Conservation (phyloP, 2,329 filamentous ascomycete genomes). For the Scedosporium minutisporum region DNA sequence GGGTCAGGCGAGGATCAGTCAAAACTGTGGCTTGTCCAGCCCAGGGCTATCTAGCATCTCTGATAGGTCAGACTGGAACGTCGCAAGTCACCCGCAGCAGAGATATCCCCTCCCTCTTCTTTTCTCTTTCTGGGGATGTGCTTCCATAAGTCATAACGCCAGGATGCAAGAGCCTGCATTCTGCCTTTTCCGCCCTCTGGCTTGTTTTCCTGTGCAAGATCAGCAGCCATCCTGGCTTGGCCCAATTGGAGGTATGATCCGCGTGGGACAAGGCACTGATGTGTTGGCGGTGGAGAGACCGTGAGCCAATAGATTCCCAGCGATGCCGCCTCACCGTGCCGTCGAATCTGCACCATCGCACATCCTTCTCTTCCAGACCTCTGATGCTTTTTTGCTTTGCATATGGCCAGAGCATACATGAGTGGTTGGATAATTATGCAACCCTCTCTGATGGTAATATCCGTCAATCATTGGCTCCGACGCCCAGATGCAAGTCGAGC, state of each 20-base stretch:
- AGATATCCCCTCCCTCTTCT: neutral
- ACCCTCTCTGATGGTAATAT: neutral
- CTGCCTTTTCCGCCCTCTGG: neutral
- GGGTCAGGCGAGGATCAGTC: slow-evolving; percentile 1
- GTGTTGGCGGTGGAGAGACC: slow-evolving; percentile 5
- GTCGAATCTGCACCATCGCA: neutral
- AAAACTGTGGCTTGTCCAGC: neutral
- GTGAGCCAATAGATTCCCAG: neutral
- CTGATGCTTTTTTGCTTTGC: neutral
- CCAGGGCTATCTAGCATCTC: neutral
- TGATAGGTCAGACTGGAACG: neutral
- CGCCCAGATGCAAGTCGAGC: neutral
- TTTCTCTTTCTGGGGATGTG: neutral
- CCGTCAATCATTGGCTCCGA: neutral
- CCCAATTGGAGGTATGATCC: slow-evolving; percentile 3
- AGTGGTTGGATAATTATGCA: slow-evolving; percentile 5
- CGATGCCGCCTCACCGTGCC: slow-evolving; percentile 3
- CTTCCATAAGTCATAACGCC: neutral
- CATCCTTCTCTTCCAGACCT: neutral
- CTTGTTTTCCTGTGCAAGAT: slow-evolving; percentile 3
- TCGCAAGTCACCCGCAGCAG: neutral
- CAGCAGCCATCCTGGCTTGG: neutral
- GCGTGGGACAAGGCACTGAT: slow-evolving; percentile 3
- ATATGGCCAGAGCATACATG: neutral
- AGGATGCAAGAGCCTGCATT: neutral